Evolutionary conservation across 2,329 filamentous ascomycete genomes (phyloP).

Genomic region (Iodosphaeria phyllophila): DNA sequence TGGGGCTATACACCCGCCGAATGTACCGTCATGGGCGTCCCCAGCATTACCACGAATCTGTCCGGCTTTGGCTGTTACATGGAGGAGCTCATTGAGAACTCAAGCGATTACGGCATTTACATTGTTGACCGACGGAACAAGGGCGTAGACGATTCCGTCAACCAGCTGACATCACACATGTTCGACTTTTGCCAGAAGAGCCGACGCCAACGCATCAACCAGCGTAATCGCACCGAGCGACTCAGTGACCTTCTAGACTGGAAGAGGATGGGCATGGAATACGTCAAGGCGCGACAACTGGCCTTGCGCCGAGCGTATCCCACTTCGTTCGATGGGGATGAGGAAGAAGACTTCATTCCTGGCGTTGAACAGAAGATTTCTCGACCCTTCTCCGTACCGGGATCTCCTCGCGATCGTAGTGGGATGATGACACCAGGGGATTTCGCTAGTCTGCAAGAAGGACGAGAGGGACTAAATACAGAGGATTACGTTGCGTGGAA

Average conservation of each 20-base stretch:
- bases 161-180: constrained; percentile 85
- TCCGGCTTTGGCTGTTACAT: constrained; percentile 98
- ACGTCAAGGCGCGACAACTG: constrained; percentile 90
- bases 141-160: constrained; percentile 92
- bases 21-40: constrained; percentile 97
- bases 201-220: constrained; percentile 92
- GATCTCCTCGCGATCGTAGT: constrained; percentile 72
- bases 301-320: constrained; percentile 86
- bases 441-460: constrained; percentile 91
- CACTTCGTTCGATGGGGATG: constrained; percentile 60
- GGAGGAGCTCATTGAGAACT: constrained; percentile 98
- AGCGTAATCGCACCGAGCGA: constrained; percentile 89
- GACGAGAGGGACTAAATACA: constrained; percentile 77
- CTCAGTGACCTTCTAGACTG: constrained; percentile 91
- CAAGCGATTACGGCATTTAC: constrained; percentile 95
- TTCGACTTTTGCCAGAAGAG: constrained; percentile 88
- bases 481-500: constrained; percentile 99
- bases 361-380: constrained; percentile 91
- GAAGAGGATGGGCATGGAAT: constrained; percentile 99
- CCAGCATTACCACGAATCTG: constrained; percentile 93
- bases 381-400: constrained; percentile 80
- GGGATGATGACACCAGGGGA: constrained; percentile 99
- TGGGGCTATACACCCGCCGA: constrained; percentile 98
- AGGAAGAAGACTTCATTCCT: constrained; percentile 79
- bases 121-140: constrained; percentile 93